Conservation (phyloP, 2,329 filamentous ascomycete genomes). For the Nemania serpens region DNA sequence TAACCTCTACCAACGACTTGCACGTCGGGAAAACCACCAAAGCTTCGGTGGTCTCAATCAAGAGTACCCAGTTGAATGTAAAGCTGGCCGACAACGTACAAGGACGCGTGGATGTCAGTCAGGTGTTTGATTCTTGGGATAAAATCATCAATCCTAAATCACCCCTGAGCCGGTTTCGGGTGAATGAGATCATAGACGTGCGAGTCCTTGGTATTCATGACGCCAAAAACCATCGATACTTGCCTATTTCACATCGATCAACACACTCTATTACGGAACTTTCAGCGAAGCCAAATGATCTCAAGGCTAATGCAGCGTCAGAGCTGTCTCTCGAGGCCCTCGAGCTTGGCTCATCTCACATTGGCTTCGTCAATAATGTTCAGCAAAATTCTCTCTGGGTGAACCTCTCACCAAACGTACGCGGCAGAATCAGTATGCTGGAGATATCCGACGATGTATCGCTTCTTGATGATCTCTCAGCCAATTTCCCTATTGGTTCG, state of each 20-base stretch:
- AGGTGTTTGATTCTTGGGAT: constrained; percentile 86
- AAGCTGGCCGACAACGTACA: constrained; percentile 84
- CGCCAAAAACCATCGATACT: constrained; percentile 84
- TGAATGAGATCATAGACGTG: constrained; percentile 72
- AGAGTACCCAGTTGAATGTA: constrained; percentile 91
- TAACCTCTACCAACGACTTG: constrained; percentile 73
- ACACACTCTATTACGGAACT: constrained; percentile 86
- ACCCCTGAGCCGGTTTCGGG: constrained; percentile 75
- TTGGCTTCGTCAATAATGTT: constrained; percentile 92
- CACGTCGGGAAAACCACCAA: constrained; percentile 73
- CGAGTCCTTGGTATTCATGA: constrained; percentile 87
- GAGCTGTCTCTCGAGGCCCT: constrained; percentile 75
- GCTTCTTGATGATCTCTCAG: constrained; percentile 72
- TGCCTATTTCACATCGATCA: constrained; percentile 86
- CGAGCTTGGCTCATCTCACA: constrained; percentile 69
- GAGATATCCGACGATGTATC: constrained; percentile 89
- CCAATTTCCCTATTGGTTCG: constrained; percentile 88
- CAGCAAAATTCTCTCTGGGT: constrained; percentile 83
- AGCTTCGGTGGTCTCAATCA: constrained; percentile 80
- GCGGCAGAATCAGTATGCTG: constrained; percentile 79
- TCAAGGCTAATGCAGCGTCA: constrained; percentile 50
- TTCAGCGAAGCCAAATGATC: constrained; percentile 74
- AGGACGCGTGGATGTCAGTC: constrained; percentile 90
- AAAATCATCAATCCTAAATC: constrained; percentile 82
- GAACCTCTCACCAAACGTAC: constrained; percentile 84